phyloP scores from a whole-genome alignment of 306 rosid genomes.

The Pueraria montana region DNA sequence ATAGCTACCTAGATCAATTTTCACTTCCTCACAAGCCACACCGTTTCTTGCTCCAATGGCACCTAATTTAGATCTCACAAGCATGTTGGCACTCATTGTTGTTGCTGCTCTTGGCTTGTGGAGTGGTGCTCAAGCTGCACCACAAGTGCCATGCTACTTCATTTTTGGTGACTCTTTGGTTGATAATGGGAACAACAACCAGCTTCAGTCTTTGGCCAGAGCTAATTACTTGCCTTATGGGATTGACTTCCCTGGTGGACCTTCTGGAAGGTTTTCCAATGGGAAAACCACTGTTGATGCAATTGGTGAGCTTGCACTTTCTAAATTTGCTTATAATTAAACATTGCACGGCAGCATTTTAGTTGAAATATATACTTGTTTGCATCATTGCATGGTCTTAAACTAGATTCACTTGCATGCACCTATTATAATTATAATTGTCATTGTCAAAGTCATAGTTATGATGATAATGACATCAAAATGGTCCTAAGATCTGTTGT shows the following conservation, averaged over 20 bases:
- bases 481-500: background rate
- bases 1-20: background rate
- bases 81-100: background rate
- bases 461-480: conserved; percentile 2
- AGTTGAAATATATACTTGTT: background rate
- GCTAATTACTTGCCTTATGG: conserved; percentile 74
- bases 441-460: conserved; percentile 27
- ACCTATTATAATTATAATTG: background rate
- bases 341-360: background rate
- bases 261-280: conserved; percentile 72
- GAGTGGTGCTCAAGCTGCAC: conserved; percentile 62
- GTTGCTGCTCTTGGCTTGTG: conserved; percentile 50
- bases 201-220: conserved; percentile 56
- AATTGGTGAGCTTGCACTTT: conserved; percentile 56
- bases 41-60: conserved; percentile 51
- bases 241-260: conserved; percentile 67
- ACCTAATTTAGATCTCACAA: conserved; percentile 27
- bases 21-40: background rate
- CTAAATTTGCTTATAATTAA: conserved; percentile 10
- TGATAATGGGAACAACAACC: conserved; percentile 75
- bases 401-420: conserved; percentile 39
- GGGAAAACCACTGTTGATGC: conserved; percentile 68
- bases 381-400: background rate
- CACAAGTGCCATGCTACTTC: conserved; percentile 62
- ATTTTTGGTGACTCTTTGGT: conserved; percentile 79